Evolutionary conservation across 768 basidiomycete species (phyloP).

Genomic region (Mycena haematopus): DNA sequence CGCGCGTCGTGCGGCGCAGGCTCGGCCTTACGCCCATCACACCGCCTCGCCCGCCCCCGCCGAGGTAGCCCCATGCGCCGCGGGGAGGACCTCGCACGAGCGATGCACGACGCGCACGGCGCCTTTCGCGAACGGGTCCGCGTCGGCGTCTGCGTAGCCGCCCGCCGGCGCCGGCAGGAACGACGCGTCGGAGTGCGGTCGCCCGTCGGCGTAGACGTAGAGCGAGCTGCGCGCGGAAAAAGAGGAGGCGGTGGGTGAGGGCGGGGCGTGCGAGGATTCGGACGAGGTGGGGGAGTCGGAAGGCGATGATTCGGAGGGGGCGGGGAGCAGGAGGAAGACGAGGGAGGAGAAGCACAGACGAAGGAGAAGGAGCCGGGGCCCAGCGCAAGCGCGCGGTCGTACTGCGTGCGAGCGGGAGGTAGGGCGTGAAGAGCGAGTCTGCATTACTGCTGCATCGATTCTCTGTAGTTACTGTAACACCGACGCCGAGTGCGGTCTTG

Average conservation of each 20-base stretch:
- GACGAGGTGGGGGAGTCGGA: too few species aligned
- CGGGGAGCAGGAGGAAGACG: too few species aligned
- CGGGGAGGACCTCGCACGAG: conserved; percentile 23
- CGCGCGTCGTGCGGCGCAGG: too few species aligned
- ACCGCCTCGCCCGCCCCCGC: too few species aligned
- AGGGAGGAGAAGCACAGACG: not conserved
- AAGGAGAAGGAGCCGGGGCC: not conserved
- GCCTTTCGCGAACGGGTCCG: conserved; percentile 38
- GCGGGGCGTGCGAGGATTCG: conserved; percentile 7
- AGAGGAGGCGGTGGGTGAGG: conserved; percentile 16
- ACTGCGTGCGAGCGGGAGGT: conserved; percentile 28
- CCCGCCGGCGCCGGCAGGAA: conserved; percentile 19
- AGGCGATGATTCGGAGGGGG: too few species aligned
- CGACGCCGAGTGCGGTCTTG: too few species aligned
- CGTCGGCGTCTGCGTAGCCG: too few species aligned
- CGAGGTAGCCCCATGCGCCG: too few species aligned
- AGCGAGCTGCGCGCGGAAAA: conserved; percentile 6
- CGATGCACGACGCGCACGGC: conserved; percentile 33
- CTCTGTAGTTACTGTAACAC: too few species aligned
- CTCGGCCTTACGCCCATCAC: too few species aligned
- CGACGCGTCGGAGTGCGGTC: not conserved
- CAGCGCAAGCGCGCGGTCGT: conserved; percentile 29
- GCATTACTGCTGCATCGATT: not conserved
- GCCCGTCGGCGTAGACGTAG: not conserved
- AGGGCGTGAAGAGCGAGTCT: conserved; percentile 22